A percentile compares a stretch with the other conserved stretches of the same genome.
phyloP scores from a whole-genome alignment of 495 filamentous ascomycete genomes.

The Durotheca rogersii region DNA sequence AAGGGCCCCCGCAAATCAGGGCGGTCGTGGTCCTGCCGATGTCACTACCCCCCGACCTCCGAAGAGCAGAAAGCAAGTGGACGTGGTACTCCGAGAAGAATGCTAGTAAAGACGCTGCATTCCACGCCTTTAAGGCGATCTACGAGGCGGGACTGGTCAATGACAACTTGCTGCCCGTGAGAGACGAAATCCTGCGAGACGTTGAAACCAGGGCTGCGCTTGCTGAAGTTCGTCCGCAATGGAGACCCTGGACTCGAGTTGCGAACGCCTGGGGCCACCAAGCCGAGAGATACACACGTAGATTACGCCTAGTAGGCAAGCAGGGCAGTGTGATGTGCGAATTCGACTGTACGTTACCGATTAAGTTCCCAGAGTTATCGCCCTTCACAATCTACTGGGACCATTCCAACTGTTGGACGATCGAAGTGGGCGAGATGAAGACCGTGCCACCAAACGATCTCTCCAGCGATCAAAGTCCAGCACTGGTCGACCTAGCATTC shows the following conservation, averaged over 20 bases:
- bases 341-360: conserved; percentile 51
- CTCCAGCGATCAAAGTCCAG: conserved; percentile 45
- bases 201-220: conserved; percentile 51
- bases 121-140: conserved; percentile 74
- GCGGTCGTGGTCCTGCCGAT: conserved; percentile 71
- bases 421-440: conserved; percentile 40
- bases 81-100: conserved; percentile 71
- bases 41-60: conserved; percentile 64
- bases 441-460: conserved; percentile 8
- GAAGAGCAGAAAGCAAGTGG: conserved; percentile 51
- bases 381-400: conserved; percentile 56
- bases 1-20: conserved; percentile 34
- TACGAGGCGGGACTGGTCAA: conserved; percentile 72
- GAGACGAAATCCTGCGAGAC: conserved; percentile 38
- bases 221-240: conserved; percentile 53
- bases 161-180: conserved; percentile 71
- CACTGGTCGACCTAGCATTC: conserved; percentile 53
- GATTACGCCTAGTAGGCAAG: conserved; percentile 36
- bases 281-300: conserved; percentile 32
- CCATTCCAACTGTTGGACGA: conserved; percentile 37
- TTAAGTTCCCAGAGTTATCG: conserved; percentile 41
- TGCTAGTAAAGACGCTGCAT: conserved; percentile 80
- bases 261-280: conserved; percentile 53
- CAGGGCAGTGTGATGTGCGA: conserved; percentile 34
- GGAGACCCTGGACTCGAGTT: conserved; percentile 66